Evolutionary conservation across 140 eudicot genomes (phyloP).

Genomic region (Stevia rebaudiana): DNA sequence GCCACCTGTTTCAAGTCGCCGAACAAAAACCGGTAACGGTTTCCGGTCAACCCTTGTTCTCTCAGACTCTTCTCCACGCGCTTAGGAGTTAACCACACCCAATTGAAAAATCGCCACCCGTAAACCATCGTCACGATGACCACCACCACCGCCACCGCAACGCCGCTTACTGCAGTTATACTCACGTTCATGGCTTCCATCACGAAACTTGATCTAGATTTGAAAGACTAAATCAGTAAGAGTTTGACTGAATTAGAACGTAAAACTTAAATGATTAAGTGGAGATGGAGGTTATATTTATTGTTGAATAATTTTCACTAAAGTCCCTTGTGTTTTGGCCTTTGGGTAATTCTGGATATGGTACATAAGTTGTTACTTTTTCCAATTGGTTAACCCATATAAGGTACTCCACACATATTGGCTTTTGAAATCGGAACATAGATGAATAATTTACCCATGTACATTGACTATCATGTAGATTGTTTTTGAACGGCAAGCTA

Average conservation of each 20-base stretch:
- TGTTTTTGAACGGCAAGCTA: too few relatives aligned
- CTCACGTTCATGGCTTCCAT: conserved; percentile 7
- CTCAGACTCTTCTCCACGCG: conserved; percentile 19
- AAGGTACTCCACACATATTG: too few relatives aligned
- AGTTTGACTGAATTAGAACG: not conserved
- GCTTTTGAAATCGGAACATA: too few relatives aligned
- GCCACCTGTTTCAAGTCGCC: conserved; percentile 25
- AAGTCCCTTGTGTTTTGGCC: conserved; percentile 4
- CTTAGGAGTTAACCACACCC: conserved; percentile 26
- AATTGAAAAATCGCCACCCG: conserved; percentile 24
- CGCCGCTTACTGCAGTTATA: not conserved
- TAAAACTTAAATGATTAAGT: not conserved
- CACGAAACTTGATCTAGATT: not conserved
- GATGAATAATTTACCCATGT: too few relatives aligned
- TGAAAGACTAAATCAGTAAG: not conserved
- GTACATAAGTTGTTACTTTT: not conserved
- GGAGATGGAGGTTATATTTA: not conserved
- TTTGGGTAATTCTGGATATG: not conserved
- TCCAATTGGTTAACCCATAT: not conserved
- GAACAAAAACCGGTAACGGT: conserved; percentile 15
- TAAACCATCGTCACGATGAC: not conserved
- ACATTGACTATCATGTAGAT: too few relatives aligned
- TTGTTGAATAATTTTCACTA: not conserved
- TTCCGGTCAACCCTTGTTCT: conserved; percentile 52
- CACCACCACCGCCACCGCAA: not conserved